phyloP scores from a whole-genome alignment of 2,329 filamentous ascomycete genomes.

The Neofusicoccum cordaticola region DNA sequence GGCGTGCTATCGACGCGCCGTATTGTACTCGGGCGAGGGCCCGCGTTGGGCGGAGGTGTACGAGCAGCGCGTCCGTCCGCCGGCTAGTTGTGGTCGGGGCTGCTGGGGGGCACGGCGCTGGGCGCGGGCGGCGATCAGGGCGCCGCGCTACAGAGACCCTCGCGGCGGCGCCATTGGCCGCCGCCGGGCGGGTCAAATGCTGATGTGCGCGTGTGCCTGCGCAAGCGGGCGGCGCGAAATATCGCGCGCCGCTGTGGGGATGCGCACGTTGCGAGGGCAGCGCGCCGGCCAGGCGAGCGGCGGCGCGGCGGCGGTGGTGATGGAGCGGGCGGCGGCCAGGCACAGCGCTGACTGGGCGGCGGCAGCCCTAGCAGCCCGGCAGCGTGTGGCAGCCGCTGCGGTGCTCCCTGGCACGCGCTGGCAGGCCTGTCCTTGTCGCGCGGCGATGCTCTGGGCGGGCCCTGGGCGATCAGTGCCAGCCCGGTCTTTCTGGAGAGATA shows the following conservation, averaged over 20 bases:
- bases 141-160: constrained; percentile 10
- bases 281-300: not conserved
- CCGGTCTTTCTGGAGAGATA: constrained; percentile 12
- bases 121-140: not conserved
- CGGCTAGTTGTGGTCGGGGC: not conserved
- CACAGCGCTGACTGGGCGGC: not conserved
- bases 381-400: not conserved
- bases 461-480: constrained; percentile 13
- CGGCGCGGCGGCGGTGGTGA: not conserved
- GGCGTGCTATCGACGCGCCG: constrained; percentile 2
- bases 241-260: constrained; percentile 8
- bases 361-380: not conserved
- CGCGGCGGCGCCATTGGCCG: constrained; percentile 6
- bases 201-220: constrained; percentile 14
- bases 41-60: constrained; percentile 2
- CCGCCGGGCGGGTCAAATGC: constrained; percentile 4
- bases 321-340: not conserved
- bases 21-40: not conserved
- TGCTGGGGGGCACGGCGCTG: not conserved
- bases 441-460: not conserved
- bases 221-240: not conserved
- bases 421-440: constrained; percentile 3
- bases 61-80: not conserved
- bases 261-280: not conserved
- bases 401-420: not conserved